Evolutionary conservation across 331 rosid species (phyloP).

Genomic region (Rosa hybrid): DNA sequence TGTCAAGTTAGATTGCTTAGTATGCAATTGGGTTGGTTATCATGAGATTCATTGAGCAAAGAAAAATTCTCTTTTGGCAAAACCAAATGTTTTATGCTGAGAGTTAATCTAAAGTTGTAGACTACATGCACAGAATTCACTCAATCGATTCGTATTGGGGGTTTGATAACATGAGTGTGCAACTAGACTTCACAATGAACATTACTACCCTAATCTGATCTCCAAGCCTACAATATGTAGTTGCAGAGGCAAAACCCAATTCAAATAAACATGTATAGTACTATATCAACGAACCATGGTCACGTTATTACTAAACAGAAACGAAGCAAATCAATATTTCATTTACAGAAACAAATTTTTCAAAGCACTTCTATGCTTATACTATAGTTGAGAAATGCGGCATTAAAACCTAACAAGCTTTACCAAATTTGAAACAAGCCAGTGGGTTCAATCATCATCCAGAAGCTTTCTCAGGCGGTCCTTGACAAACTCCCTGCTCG

Average conservation of each 20-base stretch:
- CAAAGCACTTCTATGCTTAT: too few species aligned
- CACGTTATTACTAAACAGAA: background rate
- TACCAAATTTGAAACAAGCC: background rate
- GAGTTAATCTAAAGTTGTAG: too few species aligned
- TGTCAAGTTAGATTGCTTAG: background rate
- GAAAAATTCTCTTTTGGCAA: background rate
- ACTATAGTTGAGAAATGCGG: background rate
- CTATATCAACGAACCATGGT: background rate
- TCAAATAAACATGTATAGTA: background rate
- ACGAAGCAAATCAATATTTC: background rate
- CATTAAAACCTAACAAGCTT: background rate
- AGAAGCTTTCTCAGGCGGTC: constrained; percentile 46
- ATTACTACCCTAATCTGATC: background rate
- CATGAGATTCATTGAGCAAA: background rate
- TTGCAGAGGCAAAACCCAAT: background rate
- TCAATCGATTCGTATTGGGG: background rate
- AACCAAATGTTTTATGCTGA: background rate
- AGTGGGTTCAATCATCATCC: constrained; percentile 26
- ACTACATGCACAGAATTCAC: background rate
- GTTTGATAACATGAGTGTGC: background rate
- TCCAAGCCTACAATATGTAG: background rate
- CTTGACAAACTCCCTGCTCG: constrained; percentile 51
- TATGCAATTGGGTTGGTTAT: background rate
- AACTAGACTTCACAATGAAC: background rate
- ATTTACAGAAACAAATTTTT: background rate